Percentiles rank a stretch among this genome's conserved stretches.
phyloP scores from a whole-genome alignment of 495 filamentous ascomycete genomes.

The Hypoxylon subgilvum region DNA sequence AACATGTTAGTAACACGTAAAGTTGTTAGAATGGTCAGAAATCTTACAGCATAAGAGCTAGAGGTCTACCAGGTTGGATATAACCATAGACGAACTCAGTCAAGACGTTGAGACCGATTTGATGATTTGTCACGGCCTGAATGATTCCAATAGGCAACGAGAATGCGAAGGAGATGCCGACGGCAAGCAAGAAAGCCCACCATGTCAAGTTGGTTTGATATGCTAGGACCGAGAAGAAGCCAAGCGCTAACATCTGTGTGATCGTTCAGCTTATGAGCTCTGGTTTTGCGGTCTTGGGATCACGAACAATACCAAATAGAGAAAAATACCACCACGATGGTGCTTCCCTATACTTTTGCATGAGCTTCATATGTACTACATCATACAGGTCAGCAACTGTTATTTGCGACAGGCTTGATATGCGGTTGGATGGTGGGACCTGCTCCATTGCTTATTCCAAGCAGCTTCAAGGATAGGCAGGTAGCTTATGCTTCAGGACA shows the following conservation, averaged over 20 bases:
- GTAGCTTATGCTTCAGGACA: too few relatives aligned
- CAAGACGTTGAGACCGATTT: conserved; percentile 70
- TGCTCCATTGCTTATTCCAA: too few relatives aligned
- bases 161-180: conserved; percentile 62
- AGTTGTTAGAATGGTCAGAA: background rate
- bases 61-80: conserved; percentile 68
- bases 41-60: conserved; percentile 68
- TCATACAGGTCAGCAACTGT: conserved; percentile 22
- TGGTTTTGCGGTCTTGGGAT: background rate
- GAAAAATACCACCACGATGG: conserved; percentile 63
- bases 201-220: conserved; percentile 70
- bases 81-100: conserved; percentile 77
- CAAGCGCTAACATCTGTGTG: conserved; percentile 62
- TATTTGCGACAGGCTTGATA: background rate
- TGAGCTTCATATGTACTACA: conserved; percentile 62
- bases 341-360: conserved; percentile 64
- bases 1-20: background rate
- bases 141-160: conserved; percentile 64
- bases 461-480: too few relatives aligned
- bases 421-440: background rate
- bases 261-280: conserved; percentile 29
- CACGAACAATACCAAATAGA: conserved; percentile 53
- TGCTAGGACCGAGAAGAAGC: conserved; percentile 66
- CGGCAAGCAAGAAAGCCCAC: conserved; percentile 72
- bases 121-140: conserved; percentile 71